Evolutionary conservation across 2,329 filamentous ascomycete genomes (phyloP), one percentile per base, ranked within the genome.

Genomic region (Hortaea werneckii): DNA sequence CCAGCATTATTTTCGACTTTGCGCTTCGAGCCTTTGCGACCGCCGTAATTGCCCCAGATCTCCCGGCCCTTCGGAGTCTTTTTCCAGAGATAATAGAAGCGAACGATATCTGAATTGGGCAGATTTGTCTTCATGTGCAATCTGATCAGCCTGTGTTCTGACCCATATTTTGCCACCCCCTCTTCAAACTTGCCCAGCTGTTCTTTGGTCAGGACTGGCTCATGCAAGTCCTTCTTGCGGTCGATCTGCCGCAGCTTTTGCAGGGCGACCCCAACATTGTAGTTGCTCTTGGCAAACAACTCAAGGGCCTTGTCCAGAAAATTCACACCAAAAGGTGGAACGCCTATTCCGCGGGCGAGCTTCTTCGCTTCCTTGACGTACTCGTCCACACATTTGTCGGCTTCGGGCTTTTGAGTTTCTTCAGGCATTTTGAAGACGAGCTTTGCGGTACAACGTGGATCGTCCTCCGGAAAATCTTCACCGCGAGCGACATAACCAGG

Each of bases 81-180:
- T 70, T 98, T 98, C 92, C 92, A 98, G 54, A 86, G 86, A 64
- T 98, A 98, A 67, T 96, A 98, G 62, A 85, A 94, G 3, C 92
- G 85, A 27, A 94, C 87, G 50, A 95, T 83, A 48, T 87, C 79
- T 42, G 83, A 81, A 50, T 88, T 81, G 37, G 79, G 80, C 55
- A 92, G 79, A 26, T 40, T 54, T 0, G 83, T 86, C 65, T 87
- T 89, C 58, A 95, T 86, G 63, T 95, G 85, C 55, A 85, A 82
- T 53, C 82, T 87, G 49, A 96, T 83, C 40, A 78, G 77, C 54
- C 87, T 78, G 57, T 94, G 80, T 66, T 98, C 92, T 0, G 90
- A 95, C 20, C 92, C 92, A 60, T 83, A 94, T 62, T 92, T 95
- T 40, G 78, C 71, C 8, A 98, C 86, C 37, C 79, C 92, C 61